Evolutionary conservation across 192 early-diverging fungal species (phyloP), one percentile per base, ranked within the genome.

Genomic region (Podila horticola): DNA sequence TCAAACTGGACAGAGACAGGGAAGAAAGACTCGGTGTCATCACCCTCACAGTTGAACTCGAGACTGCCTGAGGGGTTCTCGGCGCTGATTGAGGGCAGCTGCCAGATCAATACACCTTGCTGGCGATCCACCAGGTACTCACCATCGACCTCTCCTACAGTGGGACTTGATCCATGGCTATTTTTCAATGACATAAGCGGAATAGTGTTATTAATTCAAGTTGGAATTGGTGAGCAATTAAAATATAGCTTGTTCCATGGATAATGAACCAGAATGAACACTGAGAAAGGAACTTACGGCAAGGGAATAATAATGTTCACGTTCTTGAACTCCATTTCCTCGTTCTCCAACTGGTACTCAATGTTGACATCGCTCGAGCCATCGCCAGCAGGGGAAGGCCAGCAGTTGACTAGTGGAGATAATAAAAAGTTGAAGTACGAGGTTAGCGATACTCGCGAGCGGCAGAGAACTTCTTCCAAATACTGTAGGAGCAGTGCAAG

Each of bases 361-460:
- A 98, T 96, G 70, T 95, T 99, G 28, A 99, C 98, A 82, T 97
- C 97, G 57, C 92, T 92, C 1, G 91, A 88, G 5, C 98, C 97
- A 81, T 87, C 92, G 58, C 92, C 96, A 31, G 91, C 88, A 33
- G 94, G 96, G 22, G 96, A 94, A 26, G 98, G 97, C 98, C 98
- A 99, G 88, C 98, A 99, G 86, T 95, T 99, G 82, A 98, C 93
- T 94, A 74, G 11, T 57, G 31, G 52, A 26, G 13, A 22, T 45
- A 26, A 66, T 31, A n/a, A 60, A 61, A 52, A 36, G 1, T 36
- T 61, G 45, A 41, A 74, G 20, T 13, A 9, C 9, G 2, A 22
- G 2, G 26, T 28, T 48, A 67, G 29, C 58, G 9, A 3, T 38
- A 20, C 29, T 24, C 24, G 11, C 3, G 15, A 8, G 13, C 1